Base-by-base conservation (phyloP, 2,329 filamentous ascomycete species). In the Tolypocladium sp. region DNA sequence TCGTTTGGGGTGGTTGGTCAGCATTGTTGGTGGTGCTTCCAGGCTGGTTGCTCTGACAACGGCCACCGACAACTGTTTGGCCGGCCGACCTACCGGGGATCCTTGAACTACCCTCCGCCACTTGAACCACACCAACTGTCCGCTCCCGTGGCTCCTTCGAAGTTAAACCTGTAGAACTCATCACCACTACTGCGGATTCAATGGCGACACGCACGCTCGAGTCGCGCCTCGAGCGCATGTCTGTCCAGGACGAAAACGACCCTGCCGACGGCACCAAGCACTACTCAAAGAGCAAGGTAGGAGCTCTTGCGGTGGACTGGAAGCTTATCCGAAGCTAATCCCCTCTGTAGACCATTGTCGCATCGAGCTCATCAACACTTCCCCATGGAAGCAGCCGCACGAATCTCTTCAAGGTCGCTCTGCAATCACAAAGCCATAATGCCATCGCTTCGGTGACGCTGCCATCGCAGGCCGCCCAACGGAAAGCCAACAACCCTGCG, bases 201-300 rank as follows among this genome's bases (percentile, higher is more conserved):
- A 86, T 93, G 89, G 85, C 92, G 64, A 84, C 89, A 60, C 85
- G 90, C 66, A 86, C 85, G 57, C 81, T 97, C 54, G 93, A 97
- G 77, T 81, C 89, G 75, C 90, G 90, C 68, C 91, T 97, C 70
- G 92, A 96, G 85, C 88, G 87, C 74, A 84, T 97, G 77, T 88
- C 90, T 25, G 90, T 97, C 63, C 88, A 90, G 67, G 92, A 97
- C 70, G 92, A 96, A 75, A 95, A 93, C 70, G 88, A 91, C 60
- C 75, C 78, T 38, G 76, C 76, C 58, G 80, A 84, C 63, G 78
- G 76, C 62, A 75, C 76, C 59, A 80, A 80, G 63, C 62, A 65
- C 33, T 87, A 89, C 71, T 79, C 84, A 65, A 96, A 95, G 76
- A 74, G 84, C 62, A 96, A 96, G 86, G 92, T 93, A 53, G 20